Conservation (phyloP, 805 yeast species). For the Cyberlindnera lachancei region DNA sequence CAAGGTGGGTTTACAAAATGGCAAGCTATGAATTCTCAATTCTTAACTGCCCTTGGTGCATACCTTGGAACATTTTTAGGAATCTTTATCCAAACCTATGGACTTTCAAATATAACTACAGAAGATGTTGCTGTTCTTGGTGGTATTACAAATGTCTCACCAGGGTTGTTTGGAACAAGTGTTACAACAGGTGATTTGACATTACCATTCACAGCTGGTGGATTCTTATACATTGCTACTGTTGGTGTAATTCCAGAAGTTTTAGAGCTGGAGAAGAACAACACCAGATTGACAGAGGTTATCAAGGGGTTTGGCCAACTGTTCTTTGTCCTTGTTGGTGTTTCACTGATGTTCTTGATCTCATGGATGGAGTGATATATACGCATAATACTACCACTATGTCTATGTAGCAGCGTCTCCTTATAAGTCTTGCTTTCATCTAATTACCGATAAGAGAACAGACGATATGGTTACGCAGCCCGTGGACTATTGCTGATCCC, state of each 20-base stretch:
- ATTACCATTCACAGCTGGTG: slow-evolving; percentile 72
- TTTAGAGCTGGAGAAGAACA: slow-evolving; percentile 34
- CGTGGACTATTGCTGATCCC: too few species aligned
- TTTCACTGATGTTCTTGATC: slow-evolving; percentile 44
- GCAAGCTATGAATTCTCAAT: slow-evolving; percentile 61
- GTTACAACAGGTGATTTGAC: slow-evolving; percentile 45
- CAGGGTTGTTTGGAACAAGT: slow-evolving; percentile 42
- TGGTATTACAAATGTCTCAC: slow-evolving; percentile 9
- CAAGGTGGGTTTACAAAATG: slow-evolving; percentile 62
- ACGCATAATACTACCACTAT: neutral
- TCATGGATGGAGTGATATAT: slow-evolving; percentile 22
- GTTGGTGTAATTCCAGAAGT: slow-evolving; percentile 74
- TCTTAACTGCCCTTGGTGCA: slow-evolving; percentile 59
- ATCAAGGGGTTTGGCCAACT: slow-evolving; percentile 39
- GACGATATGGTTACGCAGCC: too few species aligned
- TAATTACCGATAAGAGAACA: too few species aligned
- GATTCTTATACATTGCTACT: slow-evolving; percentile 64
- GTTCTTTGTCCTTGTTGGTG: slow-evolving; percentile 43
- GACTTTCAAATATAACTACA: slow-evolving; percentile 10
- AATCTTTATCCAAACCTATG: slow-evolving; percentile 42
- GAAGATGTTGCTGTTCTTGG: slow-evolving; percentile 1
- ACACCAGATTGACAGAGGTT: slow-evolving; percentile 32
- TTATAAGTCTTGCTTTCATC: neutral
- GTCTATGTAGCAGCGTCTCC: neutral
- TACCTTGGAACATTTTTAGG: slow-evolving; percentile 60